These are phyloP conservation scores for Trypanosoma melophagium DNA, from an alignment of 208 protist genomes.

Conservation along the genomic window DNA sequence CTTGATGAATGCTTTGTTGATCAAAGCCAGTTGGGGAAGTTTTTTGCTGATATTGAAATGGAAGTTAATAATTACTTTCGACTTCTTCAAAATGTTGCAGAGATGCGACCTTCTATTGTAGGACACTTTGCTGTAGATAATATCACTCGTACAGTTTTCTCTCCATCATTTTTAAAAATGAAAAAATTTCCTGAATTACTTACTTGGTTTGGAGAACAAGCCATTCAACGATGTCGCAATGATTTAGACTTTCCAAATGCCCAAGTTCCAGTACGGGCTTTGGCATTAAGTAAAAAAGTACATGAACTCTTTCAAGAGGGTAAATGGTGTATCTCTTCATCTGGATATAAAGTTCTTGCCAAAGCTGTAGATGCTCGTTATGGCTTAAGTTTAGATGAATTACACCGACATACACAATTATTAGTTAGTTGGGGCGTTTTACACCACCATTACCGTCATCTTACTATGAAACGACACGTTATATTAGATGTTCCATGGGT, in stretches of 20 bases:
- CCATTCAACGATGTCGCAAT: constrained; percentile 44
- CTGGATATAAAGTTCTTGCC: constrained; percentile 63
- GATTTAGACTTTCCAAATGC: constrained; percentile 75
- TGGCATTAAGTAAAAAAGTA: constrained; percentile 34
- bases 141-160: constrained; percentile 43
- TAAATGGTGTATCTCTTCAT: constrained; percentile 51
- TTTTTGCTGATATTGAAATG: constrained; percentile 55
- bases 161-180: constrained; percentile 42
- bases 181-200: constrained; percentile 64
- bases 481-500: constrained; percentile 74
- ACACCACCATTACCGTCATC: constrained; percentile 59
- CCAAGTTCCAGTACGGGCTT: constrained; percentile 47
- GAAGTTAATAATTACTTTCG: constrained; percentile 69
- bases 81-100: constrained; percentile 56
- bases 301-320: constrained; percentile 37
- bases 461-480: constrained; percentile 44
- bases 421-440: constrained; percentile 61
- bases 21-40: constrained; percentile 15
- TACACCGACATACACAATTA: constrained; percentile 75
- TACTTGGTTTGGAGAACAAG: constrained; percentile 66
- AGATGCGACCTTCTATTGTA: constrained; percentile 65
- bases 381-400: constrained; percentile 32
- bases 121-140: constrained; percentile 76
- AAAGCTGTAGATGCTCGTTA: constrained; percentile 46
- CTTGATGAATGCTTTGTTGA: constrained; percentile 16